These are phyloP conservation scores for Xylaria nigripes DNA, from an alignment of 495 filamentous ascomycete genomes.

Conservation along the genomic window DNA sequence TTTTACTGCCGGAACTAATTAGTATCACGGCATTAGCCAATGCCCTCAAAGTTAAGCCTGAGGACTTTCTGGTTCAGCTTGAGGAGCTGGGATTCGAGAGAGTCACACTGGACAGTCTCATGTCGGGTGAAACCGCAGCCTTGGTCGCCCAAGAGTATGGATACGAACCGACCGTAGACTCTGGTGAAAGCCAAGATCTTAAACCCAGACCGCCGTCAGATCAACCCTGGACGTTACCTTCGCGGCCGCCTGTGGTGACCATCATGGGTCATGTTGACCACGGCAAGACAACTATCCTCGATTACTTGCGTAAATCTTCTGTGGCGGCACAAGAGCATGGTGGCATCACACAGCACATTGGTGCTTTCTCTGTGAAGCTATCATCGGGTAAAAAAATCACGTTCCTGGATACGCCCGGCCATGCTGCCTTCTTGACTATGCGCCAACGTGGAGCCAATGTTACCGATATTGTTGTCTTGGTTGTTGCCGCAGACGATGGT, in stretches of 20 bases:
- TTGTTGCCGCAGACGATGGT: constrained; percentile 94
- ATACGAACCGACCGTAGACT: constrained; percentile 80
- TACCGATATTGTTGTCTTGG: constrained; percentile 93
- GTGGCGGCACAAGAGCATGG: constrained; percentile 87
- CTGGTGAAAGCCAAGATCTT: constrained; percentile 59
- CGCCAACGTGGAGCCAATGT: constrained; percentile 90
- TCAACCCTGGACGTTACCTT: constrained; percentile 61
- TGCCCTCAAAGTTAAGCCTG: constrained; percentile 58
- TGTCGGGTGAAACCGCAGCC: constrained; percentile 84
- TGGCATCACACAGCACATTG: constrained; percentile 98
- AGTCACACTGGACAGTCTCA: constrained; percentile 65
- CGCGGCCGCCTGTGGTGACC: constrained; percentile 87
- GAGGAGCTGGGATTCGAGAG: constrained; percentile 77
- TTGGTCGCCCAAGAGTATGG: constrained; percentile 89
- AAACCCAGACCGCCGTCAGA: constrained; percentile 60
- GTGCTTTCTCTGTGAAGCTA: constrained; percentile 91
- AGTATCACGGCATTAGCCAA: constrained; percentile 77
- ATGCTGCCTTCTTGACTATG: constrained; percentile 94
- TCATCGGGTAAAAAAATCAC: constrained; percentile 81
- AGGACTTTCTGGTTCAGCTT: constrained; percentile 68
- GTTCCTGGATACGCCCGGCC: constrained; percentile 95
- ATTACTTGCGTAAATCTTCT: constrained; percentile 88
- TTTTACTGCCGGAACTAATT: constrained; percentile 85
- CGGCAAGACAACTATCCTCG: constrained; percentile 93
- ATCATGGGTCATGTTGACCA: constrained; percentile 99